Conservation (phyloP, 1,284 basidiomycete species). For the Mycosarcoma mackinlayi region DNA sequence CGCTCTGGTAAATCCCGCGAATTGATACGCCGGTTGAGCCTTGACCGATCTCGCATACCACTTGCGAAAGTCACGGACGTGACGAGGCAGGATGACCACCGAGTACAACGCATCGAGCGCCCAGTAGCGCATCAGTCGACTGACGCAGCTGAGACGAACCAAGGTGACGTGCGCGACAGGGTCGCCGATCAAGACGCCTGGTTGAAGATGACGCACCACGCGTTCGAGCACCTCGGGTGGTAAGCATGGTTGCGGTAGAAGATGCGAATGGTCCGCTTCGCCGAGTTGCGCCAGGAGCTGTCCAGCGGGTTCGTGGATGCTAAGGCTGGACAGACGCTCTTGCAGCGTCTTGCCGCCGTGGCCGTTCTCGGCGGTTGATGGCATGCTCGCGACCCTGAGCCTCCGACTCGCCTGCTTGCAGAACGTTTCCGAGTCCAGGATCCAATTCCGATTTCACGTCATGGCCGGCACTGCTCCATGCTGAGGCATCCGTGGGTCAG, state of each 20-base stretch:
- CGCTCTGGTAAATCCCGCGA: slow-evolving; percentile 51
- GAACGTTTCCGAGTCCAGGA: slow-evolving; percentile 31
- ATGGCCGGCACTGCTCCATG: slow-evolving; percentile 14
- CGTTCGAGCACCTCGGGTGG: slow-evolving; percentile 58
- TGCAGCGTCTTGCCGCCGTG: slow-evolving; percentile 8
- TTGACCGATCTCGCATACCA: slow-evolving; percentile 58
- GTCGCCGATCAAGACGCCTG: slow-evolving; percentile 51
- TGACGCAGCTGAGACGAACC: slow-evolving; percentile 52
- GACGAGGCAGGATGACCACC: slow-evolving; percentile 61
- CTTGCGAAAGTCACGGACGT: slow-evolving; percentile 64
- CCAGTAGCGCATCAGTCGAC: slow-evolving; percentile 51
- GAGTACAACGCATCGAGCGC: slow-evolving; percentile 55
- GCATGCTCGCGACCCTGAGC: slow-evolving; percentile 33
- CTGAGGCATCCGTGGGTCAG: not conserved
- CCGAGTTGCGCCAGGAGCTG: slow-evolving; percentile 23
- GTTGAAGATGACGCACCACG: slow-evolving; percentile 39
- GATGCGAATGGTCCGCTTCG: slow-evolving; percentile 11
- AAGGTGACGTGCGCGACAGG: slow-evolving; percentile 43
- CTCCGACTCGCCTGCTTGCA: slow-evolving; percentile 29
- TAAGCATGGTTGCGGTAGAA: slow-evolving; percentile 45
- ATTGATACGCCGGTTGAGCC: slow-evolving; percentile 55
- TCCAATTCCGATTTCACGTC: slow-evolving; percentile 4
- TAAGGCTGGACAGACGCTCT: slow-evolving; percentile 12
- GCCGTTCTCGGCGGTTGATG: slow-evolving; percentile 6
- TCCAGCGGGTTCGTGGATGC: slow-evolving; percentile 31